Conservation (phyloP, 164 flowering plant species). For the Nelumbo lutea region DNA sequence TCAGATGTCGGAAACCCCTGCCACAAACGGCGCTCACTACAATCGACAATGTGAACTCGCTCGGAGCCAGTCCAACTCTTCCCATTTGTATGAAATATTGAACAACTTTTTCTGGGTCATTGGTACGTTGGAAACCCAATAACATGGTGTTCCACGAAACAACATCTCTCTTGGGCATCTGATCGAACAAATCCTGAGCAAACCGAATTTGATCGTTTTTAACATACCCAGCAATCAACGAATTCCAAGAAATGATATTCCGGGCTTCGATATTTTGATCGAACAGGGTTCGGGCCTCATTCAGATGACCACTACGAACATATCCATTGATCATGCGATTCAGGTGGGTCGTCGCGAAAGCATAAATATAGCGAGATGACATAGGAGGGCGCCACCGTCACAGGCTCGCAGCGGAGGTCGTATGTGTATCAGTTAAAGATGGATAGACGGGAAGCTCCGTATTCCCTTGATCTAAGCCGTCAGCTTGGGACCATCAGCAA, state of each 20-base stretch:
- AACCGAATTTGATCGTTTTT: conserved; percentile 13
- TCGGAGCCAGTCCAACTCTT: conserved; percentile 31
- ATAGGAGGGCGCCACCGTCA: neutral
- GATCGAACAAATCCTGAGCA: conserved; percentile 52
- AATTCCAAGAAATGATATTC: conserved; percentile 43
- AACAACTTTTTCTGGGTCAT: conserved; percentile 19
- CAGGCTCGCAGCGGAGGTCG: too few relatives aligned
- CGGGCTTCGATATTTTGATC: conserved; percentile 29
- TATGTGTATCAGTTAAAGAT: too few relatives aligned
- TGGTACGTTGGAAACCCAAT: conserved; percentile 32
- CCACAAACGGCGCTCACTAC: conserved; percentile 28
- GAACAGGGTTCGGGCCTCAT: conserved; percentile 37
- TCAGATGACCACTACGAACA: conserved; percentile 22
- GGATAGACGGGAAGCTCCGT: too few relatives aligned
- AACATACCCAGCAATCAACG: conserved; percentile 29
- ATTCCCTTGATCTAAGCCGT: too few relatives aligned
- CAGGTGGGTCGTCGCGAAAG: conserved; percentile 20
- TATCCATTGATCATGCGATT: conserved; percentile 21
- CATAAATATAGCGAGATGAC: conserved; percentile 17
- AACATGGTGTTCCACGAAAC: conserved; percentile 61
- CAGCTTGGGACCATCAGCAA: too few relatives aligned
- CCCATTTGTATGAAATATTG: conserved; percentile 32
- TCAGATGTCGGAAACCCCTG: conserved; percentile 23
- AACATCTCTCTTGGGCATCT: conserved; percentile 54
- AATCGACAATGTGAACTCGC: conserved; percentile 42